Percentiles rank a stretch among this genome's conserved stretches.
Conservation (phyloP, 164 flowering plant species). For the Dillenia suffruticosa region DNA sequence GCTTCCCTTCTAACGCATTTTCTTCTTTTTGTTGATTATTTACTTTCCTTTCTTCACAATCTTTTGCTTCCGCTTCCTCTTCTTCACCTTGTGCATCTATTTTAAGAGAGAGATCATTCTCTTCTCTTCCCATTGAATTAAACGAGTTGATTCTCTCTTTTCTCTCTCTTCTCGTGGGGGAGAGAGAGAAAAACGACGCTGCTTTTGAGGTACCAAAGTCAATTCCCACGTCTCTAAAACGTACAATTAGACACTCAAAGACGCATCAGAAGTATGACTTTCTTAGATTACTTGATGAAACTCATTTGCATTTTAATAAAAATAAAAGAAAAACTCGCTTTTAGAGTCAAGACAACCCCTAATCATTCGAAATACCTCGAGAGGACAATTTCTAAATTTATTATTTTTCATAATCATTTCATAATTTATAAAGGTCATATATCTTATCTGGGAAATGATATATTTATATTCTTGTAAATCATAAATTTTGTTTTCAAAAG, state of each 20-base stretch:
- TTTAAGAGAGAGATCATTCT: constrained; percentile 43
- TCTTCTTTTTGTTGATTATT: constrained; percentile 9
- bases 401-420: too few species aligned
- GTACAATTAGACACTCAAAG: constrained; percentile 26
- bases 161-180: constrained; percentile 4
- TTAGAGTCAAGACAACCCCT: too few species aligned
- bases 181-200: constrained; percentile 2
- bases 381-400: too few species aligned
- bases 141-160: constrained; percentile 15
- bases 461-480: too few species aligned
- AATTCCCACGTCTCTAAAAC: constrained; percentile 43
- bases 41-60: constrained; percentile 5
- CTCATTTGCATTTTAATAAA: background rate
- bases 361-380: too few species aligned
- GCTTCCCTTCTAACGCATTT: constrained; percentile 8
- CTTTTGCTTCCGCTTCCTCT: constrained; percentile 6
- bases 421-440: too few species aligned
- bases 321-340: constrained; percentile 1
- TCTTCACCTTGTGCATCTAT: constrained; percentile 19
- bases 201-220: constrained; percentile 68
- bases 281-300: constrained; percentile 8
- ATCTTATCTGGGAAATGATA: too few species aligned
- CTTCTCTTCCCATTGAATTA: constrained; percentile 16
- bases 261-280: constrained; percentile 52
- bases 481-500: too few species aligned